Evolutionary conservation across 2,329 filamentous ascomycete species (phyloP), one percentile per base, ranked within the genome.

Genomic region (Ilyonectria mors-panacis): DNA sequence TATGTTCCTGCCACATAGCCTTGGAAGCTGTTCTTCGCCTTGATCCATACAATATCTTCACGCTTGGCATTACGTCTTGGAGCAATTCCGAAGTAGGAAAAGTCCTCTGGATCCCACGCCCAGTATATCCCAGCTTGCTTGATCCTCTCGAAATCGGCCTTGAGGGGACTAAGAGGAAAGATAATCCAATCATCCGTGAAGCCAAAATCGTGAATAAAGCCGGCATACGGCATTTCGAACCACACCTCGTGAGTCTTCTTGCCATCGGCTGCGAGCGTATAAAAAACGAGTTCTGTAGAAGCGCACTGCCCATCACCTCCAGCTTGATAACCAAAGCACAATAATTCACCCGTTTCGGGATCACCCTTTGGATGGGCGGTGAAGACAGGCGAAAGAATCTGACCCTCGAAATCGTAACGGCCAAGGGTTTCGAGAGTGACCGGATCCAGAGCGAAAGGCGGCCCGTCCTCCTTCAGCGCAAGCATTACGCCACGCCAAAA

Each of bases 1-100:
- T 70, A 70, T 1, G 59, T 45, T 0, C 67, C 67, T 1, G 60
- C 67, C 10, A 69, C 59, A 17, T 70, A 67, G 0, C 68, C 68
- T 1, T 69, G 68, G 10, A 70, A 70, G 4, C 60, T 44, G 15
- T 65, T 65, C 0, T 65, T 44, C 2, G 67, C 42, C n/a, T 42
- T 23, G 4, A 69, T n/a, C 67, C 60, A 69, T 0, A 51, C 15
- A 4, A 39, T 39, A 42, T 59, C 57, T 12, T 51, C 45, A 2
- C 19, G 30, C 13, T 39, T 59, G 3, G 17, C 30, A 17, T 19
- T 19, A 9, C 13, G 45, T 10, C 57, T n/a, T 3, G 57, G 57
- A 2, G 17, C 30, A 33, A 59, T 59, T 4, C 44, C 57, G 10
- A n/a, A 59, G 13, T 39, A 39, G 2, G 9, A 9, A 26, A 28